Percentiles rank a stretch among this genome's conserved stretches.
Evolutionary conservation across 768 basidiomycete species (phyloP).

Genomic region (Termitomyces sp.): DNA sequence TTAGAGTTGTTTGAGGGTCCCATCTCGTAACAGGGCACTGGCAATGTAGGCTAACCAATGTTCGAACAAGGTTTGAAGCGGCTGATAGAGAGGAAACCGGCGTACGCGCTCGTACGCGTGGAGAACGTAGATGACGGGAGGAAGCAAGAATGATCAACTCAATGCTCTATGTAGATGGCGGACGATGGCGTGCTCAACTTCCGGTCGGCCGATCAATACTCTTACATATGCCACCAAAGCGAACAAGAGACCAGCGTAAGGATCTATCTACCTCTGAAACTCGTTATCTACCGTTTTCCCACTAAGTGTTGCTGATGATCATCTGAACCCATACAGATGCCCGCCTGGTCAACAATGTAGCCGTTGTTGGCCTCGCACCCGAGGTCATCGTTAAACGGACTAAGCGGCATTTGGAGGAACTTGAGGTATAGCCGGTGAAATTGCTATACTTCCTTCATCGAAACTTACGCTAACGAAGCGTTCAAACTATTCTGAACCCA

Average conservation of each 20-base stretch:
- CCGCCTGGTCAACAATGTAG: constrained; percentile 43
- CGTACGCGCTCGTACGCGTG: neutral
- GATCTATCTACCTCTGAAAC: constrained; percentile 1
- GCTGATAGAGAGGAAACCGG: neutral
- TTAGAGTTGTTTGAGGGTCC: constrained; percentile 35
- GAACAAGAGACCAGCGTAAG: constrained; percentile 47
- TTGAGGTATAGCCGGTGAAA: constrained; percentile 51
- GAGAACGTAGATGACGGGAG: constrained; percentile 2
- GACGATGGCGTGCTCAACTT: constrained; percentile 24
- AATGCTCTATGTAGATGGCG: too few species aligned
- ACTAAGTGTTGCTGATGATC: neutral
- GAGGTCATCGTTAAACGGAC: constrained; percentile 75
- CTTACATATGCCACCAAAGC: constrained; percentile 41
- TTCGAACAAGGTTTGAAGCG: constrained; percentile 3
- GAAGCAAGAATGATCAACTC: neutral
- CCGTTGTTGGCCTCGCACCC: constrained; percentile 43
- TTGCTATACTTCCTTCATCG: constrained; percentile 3
- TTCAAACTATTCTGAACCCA: constrained; percentile 72
- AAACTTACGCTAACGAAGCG: constrained; percentile 39
- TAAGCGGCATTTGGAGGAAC: constrained; percentile 76
- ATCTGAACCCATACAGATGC: constrained; percentile 30
- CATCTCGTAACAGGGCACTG: constrained; percentile 23
- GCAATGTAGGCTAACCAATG: neutral
- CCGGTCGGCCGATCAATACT: constrained; percentile 16
- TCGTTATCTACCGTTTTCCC: constrained; percentile 1